These are phyloP conservation scores for Pseudopediastrum boryanum DNA, from an alignment of 139 green algal species.

Conservation along the genomic window DNA sequence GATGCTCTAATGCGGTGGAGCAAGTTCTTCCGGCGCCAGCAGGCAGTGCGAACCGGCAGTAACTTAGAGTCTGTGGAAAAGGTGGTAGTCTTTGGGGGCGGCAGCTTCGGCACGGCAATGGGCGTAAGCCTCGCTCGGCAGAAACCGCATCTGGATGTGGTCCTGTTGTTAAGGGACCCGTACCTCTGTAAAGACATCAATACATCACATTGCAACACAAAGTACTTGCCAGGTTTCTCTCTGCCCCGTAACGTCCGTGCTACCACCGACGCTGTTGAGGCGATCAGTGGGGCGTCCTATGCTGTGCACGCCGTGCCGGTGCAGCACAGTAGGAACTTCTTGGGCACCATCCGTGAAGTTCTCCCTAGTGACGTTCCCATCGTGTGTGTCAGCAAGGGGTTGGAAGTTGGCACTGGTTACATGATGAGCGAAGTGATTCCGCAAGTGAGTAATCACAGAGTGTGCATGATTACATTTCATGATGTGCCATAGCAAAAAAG, in stretches of 20 bases:
- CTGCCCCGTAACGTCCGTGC: conserved; percentile 89
- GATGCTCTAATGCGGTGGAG: conserved; percentile 90
- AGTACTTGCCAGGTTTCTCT: conserved; percentile 79
- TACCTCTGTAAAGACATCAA: conserved; percentile 90
- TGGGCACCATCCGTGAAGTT: conserved; percentile 75
- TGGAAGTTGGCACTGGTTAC: conserved; percentile 72
- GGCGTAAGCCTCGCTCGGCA: conserved; percentile 83
- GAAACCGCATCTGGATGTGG: conserved; percentile 80
- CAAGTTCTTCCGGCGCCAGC: conserved; percentile 53
- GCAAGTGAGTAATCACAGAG: too few relatives aligned
- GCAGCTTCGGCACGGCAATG: conserved; percentile 97
- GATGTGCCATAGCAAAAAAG: too few relatives aligned
- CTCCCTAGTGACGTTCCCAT: conserved; percentile 86
- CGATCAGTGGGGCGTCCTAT: conserved; percentile 77
- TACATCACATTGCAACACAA: conserved; percentile 81
- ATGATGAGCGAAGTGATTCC: conserved; percentile 97
- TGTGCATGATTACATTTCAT: too few relatives aligned
- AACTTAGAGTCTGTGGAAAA: conserved; percentile 62
- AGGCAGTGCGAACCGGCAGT: conserved; percentile 10
- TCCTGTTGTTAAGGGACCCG: conserved; percentile 85
- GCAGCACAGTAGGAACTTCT: conserved; percentile 86
- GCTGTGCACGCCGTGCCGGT: conserved; percentile 92
- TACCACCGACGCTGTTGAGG: conserved; percentile 74
- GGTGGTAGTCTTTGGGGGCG: conserved; percentile 95
- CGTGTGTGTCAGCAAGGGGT: conserved; percentile 93